phyloP scores from a whole-genome alignment of 2,329 filamentous ascomycete species.

The Penicillium nordicum region DNA sequence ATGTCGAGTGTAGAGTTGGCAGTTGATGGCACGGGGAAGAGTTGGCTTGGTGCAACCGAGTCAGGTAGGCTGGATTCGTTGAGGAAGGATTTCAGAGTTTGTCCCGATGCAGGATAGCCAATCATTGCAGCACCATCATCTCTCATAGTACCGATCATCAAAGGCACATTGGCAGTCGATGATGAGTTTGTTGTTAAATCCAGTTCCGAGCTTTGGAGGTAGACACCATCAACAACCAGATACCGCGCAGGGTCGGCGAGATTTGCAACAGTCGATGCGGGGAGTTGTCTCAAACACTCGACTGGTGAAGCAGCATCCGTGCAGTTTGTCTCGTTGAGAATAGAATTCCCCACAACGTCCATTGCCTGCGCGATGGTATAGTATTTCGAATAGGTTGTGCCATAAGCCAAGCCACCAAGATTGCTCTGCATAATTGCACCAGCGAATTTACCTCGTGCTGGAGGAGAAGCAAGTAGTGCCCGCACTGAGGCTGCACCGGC shows the following conservation, averaged over 20 bases:
- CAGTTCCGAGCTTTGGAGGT: slow-evolving; percentile 15
- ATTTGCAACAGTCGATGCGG: slow-evolving; percentile 9
- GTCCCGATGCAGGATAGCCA: slow-evolving; percentile 39
- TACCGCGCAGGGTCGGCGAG: slow-evolving; percentile 16
- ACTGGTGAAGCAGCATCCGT: slow-evolving; percentile 44
- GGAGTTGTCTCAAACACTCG: slow-evolving; percentile 46
- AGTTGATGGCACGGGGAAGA: slow-evolving; percentile 43
- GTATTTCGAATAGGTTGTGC: slow-evolving; percentile 57
- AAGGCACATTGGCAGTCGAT: slow-evolving; percentile 19
- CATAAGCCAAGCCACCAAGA: slow-evolving; percentile 57
- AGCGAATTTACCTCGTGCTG: slow-evolving; percentile 17
- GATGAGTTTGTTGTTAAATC: slow-evolving; percentile 7
- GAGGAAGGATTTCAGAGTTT: slow-evolving; percentile 50
- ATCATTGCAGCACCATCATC: slow-evolving; percentile 46
- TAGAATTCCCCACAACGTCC: slow-evolving; percentile 47
- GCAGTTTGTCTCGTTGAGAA: slow-evolving; percentile 54
- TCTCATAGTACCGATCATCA: slow-evolving; percentile 22
- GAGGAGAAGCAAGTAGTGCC: slow-evolving; percentile 43
- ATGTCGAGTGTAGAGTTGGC: slow-evolving; percentile 54
- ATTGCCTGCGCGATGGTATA: slow-evolving; percentile 55
- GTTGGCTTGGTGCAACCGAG: slow-evolving; percentile 5
- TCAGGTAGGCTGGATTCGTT: slow-evolving; percentile 9
- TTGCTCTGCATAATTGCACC: slow-evolving; percentile 37
- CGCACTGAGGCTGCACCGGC: slow-evolving; percentile 57
- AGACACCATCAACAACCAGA: slow-evolving; percentile 21